Base-by-base conservation (phyloP, 768 basidiomycete genomes). In the Termitomyces sp. region DNA sequence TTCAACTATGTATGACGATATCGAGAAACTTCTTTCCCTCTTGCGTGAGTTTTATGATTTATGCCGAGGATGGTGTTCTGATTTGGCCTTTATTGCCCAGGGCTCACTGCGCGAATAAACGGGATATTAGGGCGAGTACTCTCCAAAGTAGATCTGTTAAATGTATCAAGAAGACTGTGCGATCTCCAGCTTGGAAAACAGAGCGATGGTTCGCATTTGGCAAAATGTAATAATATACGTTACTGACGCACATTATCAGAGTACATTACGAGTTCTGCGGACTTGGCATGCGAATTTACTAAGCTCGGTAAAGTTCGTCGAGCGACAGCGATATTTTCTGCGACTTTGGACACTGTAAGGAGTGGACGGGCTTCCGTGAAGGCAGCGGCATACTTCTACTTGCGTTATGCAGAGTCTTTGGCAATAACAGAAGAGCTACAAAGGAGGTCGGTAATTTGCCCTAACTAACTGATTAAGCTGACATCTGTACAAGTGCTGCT, bases 201-300 rank as follows among this genome's bases (percentile, higher is more conserved):
- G 1, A 74, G 74, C 57, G 77, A 85, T 74, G 76, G 88, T 88
- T 60, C 56, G 53, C 16, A 43, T 10, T 41, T 20, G 38, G 30
- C 12, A 43, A 4, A 3, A 41, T n/a, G 18, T 43, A n/a, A 5
- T 7, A 12, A 13, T 32, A 13, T n/a, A n/a, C n/a, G 13, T 20
- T 35, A 18, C 28, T 47, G 20, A 44, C 47, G 56, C 54, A 43
- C 49, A 28, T 16, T 40, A 55, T 41, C 64, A 91, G 88, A 77
- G 13, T 92, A 85, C 68, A 75, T 90, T 20, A 70, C 71, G 1
- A 74, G 82, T 1, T 94, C 89, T 2, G 74, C 87, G 1, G 83
- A 87, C 46, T 80, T 96, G 6, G 95, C 89, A 0, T 79, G 85
- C 57, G 92, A 95, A 68, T 94, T 95, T 65, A 74, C 86, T 48